Conservation (phyloP, 129 eudicot species). For the Tagetes erecta region DNA sequence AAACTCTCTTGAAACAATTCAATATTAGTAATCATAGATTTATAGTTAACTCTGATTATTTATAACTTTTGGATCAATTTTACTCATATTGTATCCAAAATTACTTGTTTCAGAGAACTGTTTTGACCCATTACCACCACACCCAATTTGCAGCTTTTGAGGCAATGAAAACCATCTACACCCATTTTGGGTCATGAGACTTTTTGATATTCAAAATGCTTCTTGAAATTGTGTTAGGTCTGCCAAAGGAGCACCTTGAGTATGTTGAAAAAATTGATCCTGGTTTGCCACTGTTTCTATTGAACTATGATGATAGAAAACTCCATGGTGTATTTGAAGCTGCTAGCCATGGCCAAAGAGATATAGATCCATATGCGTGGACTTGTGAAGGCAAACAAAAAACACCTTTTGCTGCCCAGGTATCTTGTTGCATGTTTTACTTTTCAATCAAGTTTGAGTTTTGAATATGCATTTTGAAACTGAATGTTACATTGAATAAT, state of each 20-base stretch:
- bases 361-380: constrained; percentile 78
- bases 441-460: constrained; percentile 10
- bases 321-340: constrained; percentile 86
- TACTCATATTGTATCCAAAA: not conserved
- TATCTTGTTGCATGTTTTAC: constrained; percentile 10
- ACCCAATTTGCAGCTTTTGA: not conserved
- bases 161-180: not conserved
- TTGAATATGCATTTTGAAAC: not conserved
- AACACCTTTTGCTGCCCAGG: constrained; percentile 84
- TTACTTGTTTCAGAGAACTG: not conserved
- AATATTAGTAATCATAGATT: not conserved
- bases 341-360: constrained; percentile 73
- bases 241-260: constrained; percentile 58
- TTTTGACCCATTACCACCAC: not conserved
- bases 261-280: constrained; percentile 73
- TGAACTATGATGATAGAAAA: constrained; percentile 59
- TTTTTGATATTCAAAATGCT: constrained; percentile 16
- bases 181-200: not conserved
- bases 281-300: constrained; percentile 80
- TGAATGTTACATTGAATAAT: constrained; percentile 8
- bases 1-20: not conserved
- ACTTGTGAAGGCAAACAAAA: constrained; percentile 56
- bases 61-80: not conserved
- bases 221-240: constrained; percentile 50
- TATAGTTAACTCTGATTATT: not conserved